Base-by-base conservation (phyloP, 192 early-diverging fungal genomes). In the Funneliformis mosseae region DNA sequence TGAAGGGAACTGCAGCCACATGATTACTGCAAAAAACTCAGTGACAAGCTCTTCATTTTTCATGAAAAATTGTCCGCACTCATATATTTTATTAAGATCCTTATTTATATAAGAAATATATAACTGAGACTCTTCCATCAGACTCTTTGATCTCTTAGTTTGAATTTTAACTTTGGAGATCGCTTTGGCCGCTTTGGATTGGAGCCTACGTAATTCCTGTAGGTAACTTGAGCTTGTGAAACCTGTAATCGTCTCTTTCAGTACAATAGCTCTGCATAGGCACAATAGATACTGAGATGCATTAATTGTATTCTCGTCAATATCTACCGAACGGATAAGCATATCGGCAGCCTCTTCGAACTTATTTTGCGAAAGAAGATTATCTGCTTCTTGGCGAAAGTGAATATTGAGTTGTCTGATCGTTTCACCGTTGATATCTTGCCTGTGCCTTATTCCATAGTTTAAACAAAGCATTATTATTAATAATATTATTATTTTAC, bases 11-110 rank as follows among this genome's bases (percentile, higher is more conserved):
- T 67, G 38, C 39, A 77, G 63, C 60, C 76, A 77, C 67, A 77
- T 45, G 21, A 14, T 66, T 77, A 77, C 25, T 18, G 76, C 76
- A 63, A n/a, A 42, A 48, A 63, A 77, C 18, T 77, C 76, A 5
- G 10, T 38, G 14, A 66, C 76, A 39, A 14, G 42, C 21, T 64
- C 76, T 66, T 77, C 6, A 48, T 10, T 2, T 5, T 18, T 43
- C 4, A 18, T 27, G 23, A 77, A 77, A 45, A 46, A 66, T 77
- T 48, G 76, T 66, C 46, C 28, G 12, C 41, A 48, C n/a, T 67
- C 23, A 3, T 27, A 8, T 10, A 46, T 5, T 27, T 42, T 66
- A 46, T 67, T 67, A 27, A 77, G 42, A 28, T 77, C 43, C 12
- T 43, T 48, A n/a, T n/a, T n/a, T n/a, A n/a, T n/a, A n/a, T n/a